These are phyloP conservation scores for Cystoisospora suis DNA, from an alignment of 169 alveolate genomes.

Conservation along the genomic window DNA sequence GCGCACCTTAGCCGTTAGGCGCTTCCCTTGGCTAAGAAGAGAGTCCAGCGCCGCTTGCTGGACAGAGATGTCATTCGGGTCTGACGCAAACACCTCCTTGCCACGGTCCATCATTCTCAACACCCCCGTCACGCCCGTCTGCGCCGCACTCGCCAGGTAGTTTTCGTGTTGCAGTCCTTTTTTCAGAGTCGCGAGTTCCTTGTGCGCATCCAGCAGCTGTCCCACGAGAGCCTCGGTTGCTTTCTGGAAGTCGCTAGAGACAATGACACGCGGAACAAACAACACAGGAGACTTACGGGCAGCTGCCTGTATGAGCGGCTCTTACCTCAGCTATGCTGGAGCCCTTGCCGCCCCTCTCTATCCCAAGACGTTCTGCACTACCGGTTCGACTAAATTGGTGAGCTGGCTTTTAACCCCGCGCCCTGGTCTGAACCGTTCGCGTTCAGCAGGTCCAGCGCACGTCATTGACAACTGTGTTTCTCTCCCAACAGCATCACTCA, in stretches of 20 bases:
- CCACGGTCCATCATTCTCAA: neutral
- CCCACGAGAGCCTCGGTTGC: neutral
- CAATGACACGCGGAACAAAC: neutral
- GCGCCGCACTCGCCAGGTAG: neutral
- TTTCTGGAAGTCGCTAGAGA: neutral
- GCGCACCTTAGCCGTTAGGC: neutral
- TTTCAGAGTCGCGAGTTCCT: neutral
- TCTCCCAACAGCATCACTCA: too few species aligned
- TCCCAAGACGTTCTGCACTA: too few species aligned
- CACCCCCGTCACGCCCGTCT: neutral
- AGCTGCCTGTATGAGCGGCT: neutral
- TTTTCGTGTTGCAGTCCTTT: neutral
- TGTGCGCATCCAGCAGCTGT: slow-evolving; percentile 23
- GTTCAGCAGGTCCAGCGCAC: too few species aligned
- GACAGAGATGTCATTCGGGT: slow-evolving; percentile 40
- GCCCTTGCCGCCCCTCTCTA: neutral
- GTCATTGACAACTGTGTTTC: too few species aligned
- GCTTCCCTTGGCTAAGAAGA: slow-evolving; percentile 20
- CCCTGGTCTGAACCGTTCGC: too few species aligned
- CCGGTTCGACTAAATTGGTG: too few species aligned
- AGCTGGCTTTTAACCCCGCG: too few species aligned
- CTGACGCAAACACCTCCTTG: slow-evolving; percentile 30
- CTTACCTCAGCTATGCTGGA: neutral
- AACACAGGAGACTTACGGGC: neutral
- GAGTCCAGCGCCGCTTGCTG: slow-evolving; percentile 45